Percentiles rank a stretch among this genome's conserved stretches.
phyloP scores from a whole-genome alignment of 306 rosid species.

The Gleditsia sinensis region DNA sequence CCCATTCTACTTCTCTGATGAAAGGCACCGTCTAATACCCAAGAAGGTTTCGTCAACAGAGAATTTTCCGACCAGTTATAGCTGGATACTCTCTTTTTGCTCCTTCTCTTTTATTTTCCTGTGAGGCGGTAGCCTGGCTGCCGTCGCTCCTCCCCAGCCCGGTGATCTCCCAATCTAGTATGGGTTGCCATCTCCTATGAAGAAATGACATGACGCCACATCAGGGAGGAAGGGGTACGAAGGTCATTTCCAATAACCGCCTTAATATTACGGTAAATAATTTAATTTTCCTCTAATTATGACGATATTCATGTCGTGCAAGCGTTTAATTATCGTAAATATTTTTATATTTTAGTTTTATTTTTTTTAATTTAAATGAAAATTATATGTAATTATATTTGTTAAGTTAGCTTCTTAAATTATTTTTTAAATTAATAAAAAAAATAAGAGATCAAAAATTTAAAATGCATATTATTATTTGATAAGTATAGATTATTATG shows the following conservation, averaged over 20 bases:
- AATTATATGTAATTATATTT: too few relatives aligned
- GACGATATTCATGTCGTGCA: too few relatives aligned
- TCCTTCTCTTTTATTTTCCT: not conserved
- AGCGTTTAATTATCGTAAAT: too few relatives aligned
- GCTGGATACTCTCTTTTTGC: not conserved
- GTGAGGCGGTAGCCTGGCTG: not conserved
- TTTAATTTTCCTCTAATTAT: too few relatives aligned
- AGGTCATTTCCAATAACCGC: not conserved
- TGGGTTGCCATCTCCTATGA: not conserved
- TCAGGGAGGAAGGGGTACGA: not conserved
- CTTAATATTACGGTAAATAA: too few relatives aligned
- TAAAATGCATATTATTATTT: too few relatives aligned
- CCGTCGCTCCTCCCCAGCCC: not conserved
- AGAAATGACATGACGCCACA: not conserved
- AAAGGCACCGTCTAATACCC: not conserved
- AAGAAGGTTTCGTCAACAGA: not conserved
- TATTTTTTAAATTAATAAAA: too few relatives aligned
- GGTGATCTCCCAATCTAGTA: not conserved
- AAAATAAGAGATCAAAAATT: too few relatives aligned
- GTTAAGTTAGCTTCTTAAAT: too few relatives aligned
- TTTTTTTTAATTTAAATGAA: too few relatives aligned
- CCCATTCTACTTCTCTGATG: constrained; percentile 50
- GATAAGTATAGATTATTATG: too few relatives aligned
- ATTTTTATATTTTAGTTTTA: too few relatives aligned
- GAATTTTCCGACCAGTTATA: not conserved